Evolutionary conservation across 345 rosid species (phyloP).

Genomic region (Bruguiera parviflora): DNA sequence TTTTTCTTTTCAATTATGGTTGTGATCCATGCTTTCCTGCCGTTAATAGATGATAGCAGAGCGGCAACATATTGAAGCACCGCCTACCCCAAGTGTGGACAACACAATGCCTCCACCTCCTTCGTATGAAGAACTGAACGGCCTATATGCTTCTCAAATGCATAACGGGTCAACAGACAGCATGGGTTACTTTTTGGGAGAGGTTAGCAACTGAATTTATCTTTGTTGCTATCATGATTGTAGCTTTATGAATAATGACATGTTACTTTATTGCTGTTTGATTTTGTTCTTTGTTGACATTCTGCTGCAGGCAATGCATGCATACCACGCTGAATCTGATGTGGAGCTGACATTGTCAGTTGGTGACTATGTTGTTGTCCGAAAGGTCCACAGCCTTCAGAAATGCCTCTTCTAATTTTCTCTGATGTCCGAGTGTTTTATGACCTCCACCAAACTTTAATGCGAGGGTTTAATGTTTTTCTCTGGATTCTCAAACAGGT

Average conservation of each 20-base stretch:
- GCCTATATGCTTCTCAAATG: conserved; percentile 60
- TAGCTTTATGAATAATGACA: not conserved
- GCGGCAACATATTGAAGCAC: conserved; percentile 70
- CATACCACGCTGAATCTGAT: conserved; percentile 71
- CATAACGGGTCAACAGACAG: conserved; percentile 60
- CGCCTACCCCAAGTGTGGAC: conserved; percentile 48
- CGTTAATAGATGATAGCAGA: conserved; percentile 59
- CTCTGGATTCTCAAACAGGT: conserved; percentile 43
- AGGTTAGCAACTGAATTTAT: conserved; percentile 42
- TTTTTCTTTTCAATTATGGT: conserved; percentile 1
- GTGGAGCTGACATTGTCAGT: conserved; percentile 63
- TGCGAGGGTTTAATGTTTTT: conserved; percentile 2
- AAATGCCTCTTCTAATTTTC: not conserved
- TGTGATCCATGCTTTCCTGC: conserved; percentile 2
- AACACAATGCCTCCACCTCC: conserved; percentile 72
- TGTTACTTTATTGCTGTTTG: not conserved
- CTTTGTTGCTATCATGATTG: not conserved
- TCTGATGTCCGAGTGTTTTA: not conserved
- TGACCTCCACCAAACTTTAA: not conserved
- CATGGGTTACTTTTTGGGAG: conserved; percentile 89
- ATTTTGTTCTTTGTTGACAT: conserved; percentile 1
- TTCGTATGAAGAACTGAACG: conserved; percentile 75
- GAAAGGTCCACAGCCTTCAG: conserved; percentile 54
- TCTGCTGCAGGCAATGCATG: conserved; percentile 56
- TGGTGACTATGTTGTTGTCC: conserved; percentile 86